Conservation (phyloP, 352 stramenopile genomes). For the Halophytophthora polymorphica region DNA sequence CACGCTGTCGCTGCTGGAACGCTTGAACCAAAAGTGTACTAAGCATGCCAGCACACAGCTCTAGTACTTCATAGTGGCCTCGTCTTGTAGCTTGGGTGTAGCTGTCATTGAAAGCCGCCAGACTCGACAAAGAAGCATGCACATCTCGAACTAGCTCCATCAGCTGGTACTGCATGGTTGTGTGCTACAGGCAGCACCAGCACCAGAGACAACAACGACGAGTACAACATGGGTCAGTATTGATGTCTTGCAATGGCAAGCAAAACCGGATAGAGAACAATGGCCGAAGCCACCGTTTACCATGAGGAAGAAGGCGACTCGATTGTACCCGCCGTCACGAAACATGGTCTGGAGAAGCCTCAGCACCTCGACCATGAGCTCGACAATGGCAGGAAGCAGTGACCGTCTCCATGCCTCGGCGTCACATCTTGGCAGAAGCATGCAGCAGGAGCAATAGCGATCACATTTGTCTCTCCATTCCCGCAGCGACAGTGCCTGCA, state of each 20-base stretch:
- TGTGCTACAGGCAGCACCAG: conserved; percentile 26
- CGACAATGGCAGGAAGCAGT: conserved; percentile 36
- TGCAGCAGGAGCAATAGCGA: conserved; percentile 22
- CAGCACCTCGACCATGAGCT: conserved; percentile 33
- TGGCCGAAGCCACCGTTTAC: conserved; percentile 8
- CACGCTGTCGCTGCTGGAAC: conserved; percentile 5
- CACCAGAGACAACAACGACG: not conserved
- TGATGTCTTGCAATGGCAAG: not conserved
- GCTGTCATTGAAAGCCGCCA: not conserved
- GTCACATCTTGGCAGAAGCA: conserved; percentile 21
- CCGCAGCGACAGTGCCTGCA: conserved; percentile 41
- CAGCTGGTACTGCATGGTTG: conserved; percentile 35
- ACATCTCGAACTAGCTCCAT: conserved; percentile 36
- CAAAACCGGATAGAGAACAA: not conserved
- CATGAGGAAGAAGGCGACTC: conserved; percentile 28
- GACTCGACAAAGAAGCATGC: conserved; percentile 18
- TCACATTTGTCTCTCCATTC: conserved; percentile 32
- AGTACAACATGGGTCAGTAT: not conserved
- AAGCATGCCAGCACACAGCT: conserved; percentile 23
- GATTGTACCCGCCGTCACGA: conserved; percentile 11
- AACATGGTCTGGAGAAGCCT: conserved; percentile 37
- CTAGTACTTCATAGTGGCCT: conserved; percentile 30
- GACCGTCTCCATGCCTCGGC: conserved; percentile 23
- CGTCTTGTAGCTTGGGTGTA: not conserved
- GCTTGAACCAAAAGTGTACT: conserved; percentile 20